These are phyloP conservation scores for Blastomyces emzantsi DNA, from an alignment of 2,329 filamentous ascomycete genomes.

Conservation along the genomic window DNA sequence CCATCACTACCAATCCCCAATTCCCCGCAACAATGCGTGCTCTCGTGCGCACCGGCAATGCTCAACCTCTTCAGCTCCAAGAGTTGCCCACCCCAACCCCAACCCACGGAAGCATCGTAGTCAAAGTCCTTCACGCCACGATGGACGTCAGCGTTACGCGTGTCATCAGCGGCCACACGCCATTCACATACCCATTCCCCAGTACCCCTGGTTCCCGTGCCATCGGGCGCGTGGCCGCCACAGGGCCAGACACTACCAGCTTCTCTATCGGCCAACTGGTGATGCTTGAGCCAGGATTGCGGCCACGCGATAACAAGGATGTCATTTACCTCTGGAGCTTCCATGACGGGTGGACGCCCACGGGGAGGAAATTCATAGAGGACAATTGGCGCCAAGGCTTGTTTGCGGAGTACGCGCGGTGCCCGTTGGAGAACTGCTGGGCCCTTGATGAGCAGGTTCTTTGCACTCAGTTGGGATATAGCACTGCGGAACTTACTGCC, in stretches of 20 bases:
- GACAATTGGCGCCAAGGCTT: slow-evolving; percentile 14
- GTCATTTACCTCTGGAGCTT: slow-evolving; percentile 13
- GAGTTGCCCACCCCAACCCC: slow-evolving; percentile 10
- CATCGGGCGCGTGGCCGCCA: slow-evolving; percentile 34
- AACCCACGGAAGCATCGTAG: slow-evolving; percentile 15
- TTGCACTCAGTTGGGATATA: slow-evolving; percentile 13
- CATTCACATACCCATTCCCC: slow-evolving; percentile 12
- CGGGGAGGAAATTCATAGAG: slow-evolving; percentile 12
- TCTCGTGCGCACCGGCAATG: slow-evolving; percentile 11
- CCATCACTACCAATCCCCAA: not conserved
- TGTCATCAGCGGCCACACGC: slow-evolving; percentile 10
- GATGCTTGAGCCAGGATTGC: slow-evolving; percentile 15
- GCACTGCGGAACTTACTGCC: slow-evolving; percentile 12
- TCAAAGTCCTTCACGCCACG: slow-evolving; percentile 13
- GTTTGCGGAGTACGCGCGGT: slow-evolving; percentile 16
- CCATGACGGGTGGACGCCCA: slow-evolving; percentile 9
- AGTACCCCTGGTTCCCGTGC: slow-evolving; percentile 27
- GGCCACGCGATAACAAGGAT: slow-evolving; percentile 15
- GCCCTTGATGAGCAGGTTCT: slow-evolving; percentile 15
- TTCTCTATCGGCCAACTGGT: slow-evolving; percentile 18
- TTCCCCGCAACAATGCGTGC: slow-evolving; percentile 12
- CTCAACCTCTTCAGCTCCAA: slow-evolving; percentile 11
- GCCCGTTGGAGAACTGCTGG: slow-evolving; percentile 17
- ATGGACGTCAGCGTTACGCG: slow-evolving; percentile 8
- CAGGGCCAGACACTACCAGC: slow-evolving; percentile 16